A percentile compares a stretch with the other conserved stretches of the same genome.
These are phyloP conservation scores for Colletotrichum graminicola DNA, from an alignment of 2,329 filamentous ascomycete species.

Conservation along the genomic window DNA sequence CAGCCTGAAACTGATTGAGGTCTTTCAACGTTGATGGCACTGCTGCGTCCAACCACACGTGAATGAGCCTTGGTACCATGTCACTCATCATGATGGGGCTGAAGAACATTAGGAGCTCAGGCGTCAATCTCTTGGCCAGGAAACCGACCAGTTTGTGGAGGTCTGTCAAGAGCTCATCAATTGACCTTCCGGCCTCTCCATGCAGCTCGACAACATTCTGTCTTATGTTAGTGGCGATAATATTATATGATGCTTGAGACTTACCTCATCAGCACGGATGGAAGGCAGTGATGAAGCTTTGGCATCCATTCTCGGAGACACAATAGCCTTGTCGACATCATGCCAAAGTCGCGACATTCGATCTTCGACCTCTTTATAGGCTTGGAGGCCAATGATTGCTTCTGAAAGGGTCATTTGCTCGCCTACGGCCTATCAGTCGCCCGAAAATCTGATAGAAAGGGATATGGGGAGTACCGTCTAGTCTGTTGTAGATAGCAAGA, in stretches of 20 bases:
- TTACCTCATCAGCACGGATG: constrained; percentile 51
- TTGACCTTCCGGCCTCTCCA: constrained; percentile 58
- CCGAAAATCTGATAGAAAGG: background rate
- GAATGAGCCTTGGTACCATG: constrained; percentile 76
- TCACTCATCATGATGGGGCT: constrained; percentile 78
- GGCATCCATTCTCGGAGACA: constrained; percentile 69
- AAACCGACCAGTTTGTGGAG: constrained; percentile 65
- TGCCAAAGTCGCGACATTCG: constrained; percentile 72
- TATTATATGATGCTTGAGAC: constrained; percentile 11
- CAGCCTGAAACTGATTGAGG: constrained; percentile 77
- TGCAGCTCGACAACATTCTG: constrained; percentile 59
- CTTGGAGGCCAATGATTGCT: constrained; percentile 67
- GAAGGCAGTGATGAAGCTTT: constrained; percentile 50
- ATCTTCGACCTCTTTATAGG: constrained; percentile 72
- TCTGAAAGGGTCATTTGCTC: constrained; percentile 66
- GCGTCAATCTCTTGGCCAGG: constrained; percentile 64
- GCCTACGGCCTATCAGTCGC: constrained; percentile 51
- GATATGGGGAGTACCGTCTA: constrained; percentile 58
- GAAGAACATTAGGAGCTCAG: constrained; percentile 69
- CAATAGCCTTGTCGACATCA: constrained; percentile 70
- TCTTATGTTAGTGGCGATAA: constrained; percentile 37
- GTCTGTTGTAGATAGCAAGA: constrained; percentile 67
- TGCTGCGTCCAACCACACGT: constrained; percentile 79
- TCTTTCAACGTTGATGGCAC: constrained; percentile 81
- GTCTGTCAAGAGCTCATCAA: constrained; percentile 66